A percentile compares a stretch with the other conserved stretches of the same genome.
phyloP scores from a whole-genome alignment of 1,284 basidiomycete genomes.

The Sporisorium graminicola region DNA sequence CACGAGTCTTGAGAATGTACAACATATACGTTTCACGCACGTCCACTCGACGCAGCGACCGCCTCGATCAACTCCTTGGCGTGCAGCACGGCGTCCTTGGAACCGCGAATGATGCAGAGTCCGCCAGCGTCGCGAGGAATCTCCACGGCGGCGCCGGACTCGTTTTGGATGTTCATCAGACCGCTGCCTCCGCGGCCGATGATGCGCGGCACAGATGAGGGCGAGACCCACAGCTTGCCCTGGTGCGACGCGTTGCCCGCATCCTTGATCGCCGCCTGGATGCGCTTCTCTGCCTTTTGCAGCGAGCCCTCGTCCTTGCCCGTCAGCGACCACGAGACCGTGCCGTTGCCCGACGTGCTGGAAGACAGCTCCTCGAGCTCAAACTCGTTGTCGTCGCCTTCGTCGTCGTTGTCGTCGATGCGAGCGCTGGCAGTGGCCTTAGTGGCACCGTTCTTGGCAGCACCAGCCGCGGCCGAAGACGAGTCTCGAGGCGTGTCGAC shows the following conservation, averaged over 20 bases:
- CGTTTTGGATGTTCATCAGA: conserved; percentile 55
- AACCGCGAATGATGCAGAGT: conserved; percentile 59
- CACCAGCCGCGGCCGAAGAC: conserved; percentile 14
- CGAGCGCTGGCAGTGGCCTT: conserved; percentile 40
- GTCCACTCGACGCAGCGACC: conserved; percentile 36
- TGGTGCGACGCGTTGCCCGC: conserved; percentile 50
- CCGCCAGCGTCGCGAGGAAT: conserved; percentile 58
- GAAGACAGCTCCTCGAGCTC: conserved; percentile 49
- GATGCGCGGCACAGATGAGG: conserved; percentile 51
- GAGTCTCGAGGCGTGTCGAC: conserved; percentile 56
- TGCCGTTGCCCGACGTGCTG: conserved; percentile 21
- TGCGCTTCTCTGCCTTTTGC: conserved; percentile 48
- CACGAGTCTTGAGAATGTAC: background rate
- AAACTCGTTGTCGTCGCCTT: conserved; percentile 42
- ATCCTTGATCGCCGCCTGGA: conserved; percentile 35
- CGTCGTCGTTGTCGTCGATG: conserved; percentile 55
- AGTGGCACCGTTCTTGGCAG: conserved; percentile 19
- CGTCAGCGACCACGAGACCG: conserved; percentile 58
- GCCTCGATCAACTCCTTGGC: conserved; percentile 56
- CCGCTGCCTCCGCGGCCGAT: conserved; percentile 58
- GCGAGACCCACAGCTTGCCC: conserved; percentile 53
- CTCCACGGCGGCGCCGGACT: conserved; percentile 58
- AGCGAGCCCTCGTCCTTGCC: conserved; percentile 54
- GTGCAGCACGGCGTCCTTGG: conserved; percentile 54
- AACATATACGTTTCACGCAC: conserved; percentile 8